Conservation (phyloP, 2,329 filamentous ascomycete species). For the Pestalotiopsis sp. region DNA sequence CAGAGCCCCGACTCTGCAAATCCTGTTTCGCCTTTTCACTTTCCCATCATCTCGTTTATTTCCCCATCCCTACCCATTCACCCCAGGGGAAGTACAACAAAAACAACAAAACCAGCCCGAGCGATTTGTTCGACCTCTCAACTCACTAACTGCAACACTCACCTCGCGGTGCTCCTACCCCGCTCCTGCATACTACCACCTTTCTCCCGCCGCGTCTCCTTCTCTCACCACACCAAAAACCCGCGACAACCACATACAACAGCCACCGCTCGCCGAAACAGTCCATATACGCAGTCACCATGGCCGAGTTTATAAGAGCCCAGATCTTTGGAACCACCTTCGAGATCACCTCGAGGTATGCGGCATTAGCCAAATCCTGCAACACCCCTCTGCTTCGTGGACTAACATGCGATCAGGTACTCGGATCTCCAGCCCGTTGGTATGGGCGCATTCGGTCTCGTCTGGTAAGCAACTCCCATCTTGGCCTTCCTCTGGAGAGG, state of each 20-base stretch:
- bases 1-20: slow-evolving; percentile 12
- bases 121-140: not conserved
- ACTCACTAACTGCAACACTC: not conserved
- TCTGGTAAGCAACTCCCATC: slow-evolving; percentile 70
- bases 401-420: slow-evolving; percentile 64
- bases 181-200: not conserved
- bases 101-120: not conserved
- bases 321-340: slow-evolving; percentile 99
- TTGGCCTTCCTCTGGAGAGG: not conserved
- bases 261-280: not conserved
- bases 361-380: not conserved
- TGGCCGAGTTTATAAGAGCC: slow-evolving; percentile 99
- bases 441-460: slow-evolving; percentile 98
- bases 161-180: not conserved
- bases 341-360: slow-evolving; percentile 96
- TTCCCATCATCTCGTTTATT: slow-evolving; percentile 13
- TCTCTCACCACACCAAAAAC: not conserved
- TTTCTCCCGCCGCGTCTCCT: not conserved
- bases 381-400: slow-evolving; percentile 5
- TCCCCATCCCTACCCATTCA: slow-evolving; percentile 9
- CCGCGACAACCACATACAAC: not conserved
- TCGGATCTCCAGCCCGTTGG: slow-evolving; percentile 97
- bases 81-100: not conserved
- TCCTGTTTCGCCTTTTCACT: slow-evolving; percentile 12
- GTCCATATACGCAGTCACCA: slow-evolving; percentile 45